Conservation (phyloP, 495 filamentous ascomycete species). For the Pyrenopolyporus hunteri region DNA sequence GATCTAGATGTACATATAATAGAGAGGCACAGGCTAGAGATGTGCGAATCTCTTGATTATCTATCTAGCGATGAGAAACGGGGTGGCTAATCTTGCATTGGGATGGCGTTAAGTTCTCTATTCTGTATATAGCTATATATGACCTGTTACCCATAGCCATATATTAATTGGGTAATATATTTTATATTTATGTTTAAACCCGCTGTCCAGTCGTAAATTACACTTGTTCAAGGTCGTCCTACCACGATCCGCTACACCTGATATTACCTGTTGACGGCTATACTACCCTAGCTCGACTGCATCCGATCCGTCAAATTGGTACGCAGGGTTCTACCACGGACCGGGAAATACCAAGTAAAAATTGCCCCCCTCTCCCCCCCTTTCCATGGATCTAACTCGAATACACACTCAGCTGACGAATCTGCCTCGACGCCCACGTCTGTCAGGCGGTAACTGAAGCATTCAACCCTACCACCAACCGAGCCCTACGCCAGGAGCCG, state of each 20-base stretch:
- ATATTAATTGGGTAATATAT: constrained; percentile 30
- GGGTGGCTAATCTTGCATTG: constrained; percentile 12
- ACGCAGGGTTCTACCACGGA: too few species aligned
- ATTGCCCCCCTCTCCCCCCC: too few species aligned
- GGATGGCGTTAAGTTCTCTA: constrained; percentile 17
- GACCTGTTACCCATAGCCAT: neutral
- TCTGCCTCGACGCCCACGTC: too few species aligned
- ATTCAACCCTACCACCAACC: neutral
- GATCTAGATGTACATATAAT: constrained; percentile 31
- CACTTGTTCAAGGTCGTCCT: neutral
- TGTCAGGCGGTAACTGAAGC: too few species aligned
- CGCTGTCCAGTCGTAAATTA: neutral
- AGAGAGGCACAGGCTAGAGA: neutral
- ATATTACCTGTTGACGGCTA: too few species aligned
- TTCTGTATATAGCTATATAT: constrained; percentile 9
- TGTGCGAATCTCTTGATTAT: neutral
- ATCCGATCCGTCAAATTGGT: too few species aligned
- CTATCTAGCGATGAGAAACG: neutral
- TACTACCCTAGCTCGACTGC: too few species aligned
- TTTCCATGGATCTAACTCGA: too few species aligned
- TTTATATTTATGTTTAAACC: neutral
- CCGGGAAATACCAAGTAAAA: too few species aligned
- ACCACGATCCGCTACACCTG: neutral
- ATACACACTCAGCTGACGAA: too few species aligned
- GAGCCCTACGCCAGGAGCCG: neutral